Conservation (phyloP, 768 basidiomycete species). For the Leucogyrophana mollusca region DNA sequence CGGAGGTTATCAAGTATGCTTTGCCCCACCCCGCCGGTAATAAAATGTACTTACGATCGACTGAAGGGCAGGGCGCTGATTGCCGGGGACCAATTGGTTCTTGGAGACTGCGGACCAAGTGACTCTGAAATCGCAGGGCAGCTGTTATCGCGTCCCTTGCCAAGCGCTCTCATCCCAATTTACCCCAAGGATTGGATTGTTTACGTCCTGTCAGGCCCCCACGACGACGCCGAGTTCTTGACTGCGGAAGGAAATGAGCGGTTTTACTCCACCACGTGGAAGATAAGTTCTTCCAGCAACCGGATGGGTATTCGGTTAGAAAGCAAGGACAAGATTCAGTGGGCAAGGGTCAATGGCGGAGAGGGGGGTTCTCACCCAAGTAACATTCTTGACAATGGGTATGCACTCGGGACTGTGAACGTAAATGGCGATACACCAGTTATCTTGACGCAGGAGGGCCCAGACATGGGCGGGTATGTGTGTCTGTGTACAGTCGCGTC, state of each 20-base stretch:
- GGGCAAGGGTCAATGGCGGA: constrained; percentile 57
- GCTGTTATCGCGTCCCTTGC: constrained; percentile 14
- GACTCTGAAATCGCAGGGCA: constrained; percentile 10
- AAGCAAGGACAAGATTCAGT: constrained; percentile 37
- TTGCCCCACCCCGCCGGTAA: constrained; percentile 54
- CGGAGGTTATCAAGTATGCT: constrained; percentile 55
- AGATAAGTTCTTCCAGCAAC: constrained; percentile 55
- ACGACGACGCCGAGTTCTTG: constrained; percentile 58
- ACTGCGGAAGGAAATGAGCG: constrained; percentile 42
- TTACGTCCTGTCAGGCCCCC: constrained; percentile 59
- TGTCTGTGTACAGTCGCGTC: constrained; percentile 53
- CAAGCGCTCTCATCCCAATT: constrained; percentile 32
- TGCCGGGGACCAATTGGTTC: constrained; percentile 48
- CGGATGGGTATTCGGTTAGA: constrained; percentile 65
- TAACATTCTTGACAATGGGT: constrained; percentile 65
- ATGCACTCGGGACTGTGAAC: constrained; percentile 54
- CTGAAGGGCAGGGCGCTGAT: constrained; percentile 51
- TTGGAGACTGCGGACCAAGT: constrained; percentile 31
- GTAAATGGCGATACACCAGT: constrained; percentile 72
- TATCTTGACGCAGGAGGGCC: constrained; percentile 59
- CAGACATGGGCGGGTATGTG: constrained; percentile 63
- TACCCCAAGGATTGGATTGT: constrained; percentile 53
- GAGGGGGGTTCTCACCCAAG: constrained; percentile 70
- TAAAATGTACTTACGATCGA: constrained; percentile 35
- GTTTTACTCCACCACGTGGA: constrained; percentile 56